Evolutionary conservation across 2,329 filamentous ascomycete genomes (phyloP), one percentile per base, ranked within the genome.

Genomic region (Alternaria tenuissima): DNA sequence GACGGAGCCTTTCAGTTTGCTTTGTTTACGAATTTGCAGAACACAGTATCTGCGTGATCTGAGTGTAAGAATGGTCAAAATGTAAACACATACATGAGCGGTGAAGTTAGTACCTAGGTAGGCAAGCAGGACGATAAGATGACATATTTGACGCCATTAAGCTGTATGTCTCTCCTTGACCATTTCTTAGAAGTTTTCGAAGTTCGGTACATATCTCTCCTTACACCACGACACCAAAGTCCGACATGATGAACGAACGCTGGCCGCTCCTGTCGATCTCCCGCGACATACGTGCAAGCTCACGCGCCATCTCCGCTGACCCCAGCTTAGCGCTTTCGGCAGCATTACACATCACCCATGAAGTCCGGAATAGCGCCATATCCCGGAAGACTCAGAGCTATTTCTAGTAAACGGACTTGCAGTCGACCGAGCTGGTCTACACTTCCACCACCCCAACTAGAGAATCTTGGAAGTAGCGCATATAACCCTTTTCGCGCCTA

Each of bases 241-340:
- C 28, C 32, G 41, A 52, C 20, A 34, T 39, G 12, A 36, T 46
- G 20, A 53, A 28, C 22, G 36, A 46, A 53, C 24, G 30, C 30
- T 44, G 36, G 48, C 14, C 48, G 34, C 48, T 34, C 16, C 39
- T 43, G 55, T 53, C 43, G 55, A 53, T 53, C 48, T 57, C 48
- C 55, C 55, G 55, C 26, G 5, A 41, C 26, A 51, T 38, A 53
- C 18, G 30, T 47, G 34, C 47, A 34, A 52, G 24, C 41, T 36
- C 14, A 20, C 20, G 14, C 46, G 32, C 34, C 48, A 38, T 36
- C 18, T 52, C 55, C 30, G 28, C 41, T 52, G 26, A 30, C 46
- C 20, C 32, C 12, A 46, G 55, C 20, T 38, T 44, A 53, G 48
- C 48, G 55, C 41, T 30, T 53, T 52, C 41, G 55, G 43, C 20